Conservation (phyloP, 129 eudicot species). For the Pseudognaphalium luteoalbum region DNA sequence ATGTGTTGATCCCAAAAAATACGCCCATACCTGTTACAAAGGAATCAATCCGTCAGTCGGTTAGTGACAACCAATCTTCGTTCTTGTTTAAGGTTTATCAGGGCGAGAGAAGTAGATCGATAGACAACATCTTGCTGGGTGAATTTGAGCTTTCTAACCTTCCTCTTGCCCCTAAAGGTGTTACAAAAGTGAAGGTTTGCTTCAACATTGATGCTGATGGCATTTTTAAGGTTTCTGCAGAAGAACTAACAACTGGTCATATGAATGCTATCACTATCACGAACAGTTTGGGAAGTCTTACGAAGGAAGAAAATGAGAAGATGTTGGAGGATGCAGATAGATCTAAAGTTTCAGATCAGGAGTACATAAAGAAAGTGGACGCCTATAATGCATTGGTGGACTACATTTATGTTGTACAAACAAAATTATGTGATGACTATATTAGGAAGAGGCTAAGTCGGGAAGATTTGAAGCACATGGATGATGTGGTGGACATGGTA, state of each 20-base stretch:
- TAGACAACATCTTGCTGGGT: constrained; percentile 11
- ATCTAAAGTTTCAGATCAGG: not conserved
- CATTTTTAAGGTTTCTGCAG: constrained; percentile 6
- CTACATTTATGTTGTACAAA: not conserved
- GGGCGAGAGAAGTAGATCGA: constrained; percentile 13
- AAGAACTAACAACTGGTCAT: constrained; percentile 1
- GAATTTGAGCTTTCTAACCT: not conserved
- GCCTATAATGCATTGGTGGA: constrained; percentile 20
- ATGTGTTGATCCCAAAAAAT: constrained; percentile 18
- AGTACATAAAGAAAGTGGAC: constrained; percentile 3
- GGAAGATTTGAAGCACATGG: not conserved
- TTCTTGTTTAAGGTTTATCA: not conserved
- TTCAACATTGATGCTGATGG: constrained; percentile 16
- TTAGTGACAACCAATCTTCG: not conserved
- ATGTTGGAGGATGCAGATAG: constrained; percentile 8
- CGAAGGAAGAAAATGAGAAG: constrained; percentile 9
- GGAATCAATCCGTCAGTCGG: not conserved
- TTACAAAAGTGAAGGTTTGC: not conserved
- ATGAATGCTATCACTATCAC: not conserved
- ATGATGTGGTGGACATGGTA: constrained; percentile 10
- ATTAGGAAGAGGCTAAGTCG: constrained; percentile 3
- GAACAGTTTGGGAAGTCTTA: not conserved
- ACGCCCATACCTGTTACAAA: constrained; percentile 14
- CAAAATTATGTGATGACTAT: not conserved
- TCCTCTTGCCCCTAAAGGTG: not conserved